phyloP scores from a whole-genome alignment of 129 eudicot genomes.

The Lactuca saligna region DNA sequence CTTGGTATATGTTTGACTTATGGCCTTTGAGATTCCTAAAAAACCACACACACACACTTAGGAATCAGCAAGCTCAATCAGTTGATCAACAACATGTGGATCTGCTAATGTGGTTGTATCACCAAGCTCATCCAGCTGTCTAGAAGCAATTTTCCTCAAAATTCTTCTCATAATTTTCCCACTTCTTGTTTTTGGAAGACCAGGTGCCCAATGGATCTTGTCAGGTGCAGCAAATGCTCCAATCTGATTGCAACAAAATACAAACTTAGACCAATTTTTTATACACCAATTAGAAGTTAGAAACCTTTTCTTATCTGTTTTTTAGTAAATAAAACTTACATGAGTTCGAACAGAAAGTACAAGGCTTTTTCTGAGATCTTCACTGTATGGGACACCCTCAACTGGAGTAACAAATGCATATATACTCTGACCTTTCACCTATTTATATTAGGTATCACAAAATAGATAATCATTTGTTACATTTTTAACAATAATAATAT shows the following conservation, averaged over 20 bases:
- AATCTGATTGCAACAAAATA: conserved; percentile 47
- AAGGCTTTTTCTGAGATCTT: conserved; percentile 88
- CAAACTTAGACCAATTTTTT: neutral
- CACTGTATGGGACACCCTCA: conserved; percentile 86
- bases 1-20: neutral
- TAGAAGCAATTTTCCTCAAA: conserved; percentile 84
- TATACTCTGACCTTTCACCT: conserved; percentile 96
- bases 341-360: conserved; percentile 69
- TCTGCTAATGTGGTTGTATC: conserved; percentile 96
- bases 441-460: neutral
- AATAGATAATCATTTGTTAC: neutral
- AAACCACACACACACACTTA: conserved; percentile 9
- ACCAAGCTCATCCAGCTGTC: conserved; percentile 92
- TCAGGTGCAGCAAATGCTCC: conserved; percentile 99
- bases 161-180: conserved; percentile 97
- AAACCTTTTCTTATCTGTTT: too few relatives aligned
- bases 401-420: conserved; percentile 92
- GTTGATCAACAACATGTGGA: conserved; percentile 85
- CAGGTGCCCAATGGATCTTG: conserved; percentile 96
- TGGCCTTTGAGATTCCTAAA: neutral
- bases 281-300: too few relatives aligned
- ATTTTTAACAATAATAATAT: too few relatives aligned
- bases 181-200: conserved; percentile 93
- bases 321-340: conserved; percentile 32
- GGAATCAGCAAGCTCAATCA: conserved; percentile 66